phyloP scores from a whole-genome alignment of 208 protist species.

The Vickermania spadyakhi region DNA sequence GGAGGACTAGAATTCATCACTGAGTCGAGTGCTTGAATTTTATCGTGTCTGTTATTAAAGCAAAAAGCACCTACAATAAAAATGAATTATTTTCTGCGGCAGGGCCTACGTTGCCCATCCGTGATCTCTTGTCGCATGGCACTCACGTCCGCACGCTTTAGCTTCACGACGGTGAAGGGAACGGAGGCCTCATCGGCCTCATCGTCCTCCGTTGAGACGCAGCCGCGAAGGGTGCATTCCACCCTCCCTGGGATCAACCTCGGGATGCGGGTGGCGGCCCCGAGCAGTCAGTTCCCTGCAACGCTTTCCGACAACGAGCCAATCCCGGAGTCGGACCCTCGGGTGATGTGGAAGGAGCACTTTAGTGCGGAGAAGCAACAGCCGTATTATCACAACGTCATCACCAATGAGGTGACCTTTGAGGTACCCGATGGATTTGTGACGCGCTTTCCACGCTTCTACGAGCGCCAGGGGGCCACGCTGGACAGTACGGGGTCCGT shows the following conservation, averaged over 20 bases:
- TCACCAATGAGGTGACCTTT: constrained; percentile 43
- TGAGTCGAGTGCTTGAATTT: no score
- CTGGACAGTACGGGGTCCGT: constrained; percentile 45
- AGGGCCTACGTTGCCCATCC: no score
- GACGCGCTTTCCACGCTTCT: constrained; percentile 59
- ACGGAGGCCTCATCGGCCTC: no score
- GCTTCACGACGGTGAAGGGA: no score
- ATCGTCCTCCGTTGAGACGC: no score
- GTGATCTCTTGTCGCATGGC: no score
- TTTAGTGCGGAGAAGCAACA: constrained; percentile 40
- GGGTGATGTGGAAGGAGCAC: constrained; percentile 63
- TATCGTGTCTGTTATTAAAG: no score
- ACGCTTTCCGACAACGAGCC: constrained; percentile 36
- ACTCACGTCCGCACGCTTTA: no score
- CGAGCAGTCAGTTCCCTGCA: constrained; percentile 36
- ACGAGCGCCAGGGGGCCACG: constrained; percentile 25
- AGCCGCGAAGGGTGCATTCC: not conserved
- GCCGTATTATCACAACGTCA: constrained; percentile 75
- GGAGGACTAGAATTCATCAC: no score
- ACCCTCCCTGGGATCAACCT: constrained; percentile 44
- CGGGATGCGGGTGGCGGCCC: constrained; percentile 30
- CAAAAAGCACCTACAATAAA: no score
- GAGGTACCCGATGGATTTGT: constrained; percentile 69
- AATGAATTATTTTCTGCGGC: no score
- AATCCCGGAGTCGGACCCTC: constrained; percentile 31